A percentile compares a stretch with the other conserved stretches of the same genome.
These are phyloP conservation scores for Prototheca cutis DNA, from an alignment of 163 green algal species.

Conservation along the genomic window DNA sequence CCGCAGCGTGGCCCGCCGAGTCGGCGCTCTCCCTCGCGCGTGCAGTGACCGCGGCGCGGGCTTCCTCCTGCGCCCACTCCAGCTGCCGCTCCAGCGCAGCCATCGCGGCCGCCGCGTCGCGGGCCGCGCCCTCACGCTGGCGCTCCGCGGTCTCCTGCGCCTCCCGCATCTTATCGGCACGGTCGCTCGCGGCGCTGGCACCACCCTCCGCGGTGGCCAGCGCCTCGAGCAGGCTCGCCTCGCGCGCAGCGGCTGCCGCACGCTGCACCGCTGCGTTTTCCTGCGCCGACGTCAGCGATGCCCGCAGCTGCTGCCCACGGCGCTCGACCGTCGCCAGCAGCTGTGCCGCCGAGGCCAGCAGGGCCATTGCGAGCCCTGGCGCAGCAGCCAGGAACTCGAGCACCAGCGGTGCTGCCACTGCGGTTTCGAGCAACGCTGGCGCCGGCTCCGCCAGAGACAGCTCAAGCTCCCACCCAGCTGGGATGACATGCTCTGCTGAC, in stretches of 20 bases:
- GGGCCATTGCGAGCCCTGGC: too few species aligned
- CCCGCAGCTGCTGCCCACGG: too few species aligned
- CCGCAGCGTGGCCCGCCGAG: constrained; percentile 9
- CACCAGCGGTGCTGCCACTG: neutral
- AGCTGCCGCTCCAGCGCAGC: constrained; percentile 7
- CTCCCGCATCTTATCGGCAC: neutral
- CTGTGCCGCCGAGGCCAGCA: neutral
- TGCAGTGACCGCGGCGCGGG: constrained; percentile 14
- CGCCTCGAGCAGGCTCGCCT: neutral
- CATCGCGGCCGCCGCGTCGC: neutral
- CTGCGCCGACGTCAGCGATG: neutral
- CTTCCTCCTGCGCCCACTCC: constrained; percentile 25
- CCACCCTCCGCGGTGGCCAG: constrained; percentile 3
- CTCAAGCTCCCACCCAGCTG: too few species aligned
- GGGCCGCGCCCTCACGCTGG: neutral
- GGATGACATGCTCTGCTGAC: too few species aligned
- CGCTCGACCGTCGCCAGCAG: neutral
- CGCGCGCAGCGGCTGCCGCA: neutral
- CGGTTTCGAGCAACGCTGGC: too few species aligned
- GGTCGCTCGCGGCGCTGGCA: neutral
- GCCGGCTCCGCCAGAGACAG: too few species aligned
- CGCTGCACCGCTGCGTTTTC: neutral
- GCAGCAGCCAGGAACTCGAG: neutral
- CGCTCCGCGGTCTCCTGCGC: too few species aligned
- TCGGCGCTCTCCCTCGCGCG: constrained; percentile 10